Evolutionary conservation across 129 eudicot species (phyloP).

Genomic region (Arctium lappa): DNA sequence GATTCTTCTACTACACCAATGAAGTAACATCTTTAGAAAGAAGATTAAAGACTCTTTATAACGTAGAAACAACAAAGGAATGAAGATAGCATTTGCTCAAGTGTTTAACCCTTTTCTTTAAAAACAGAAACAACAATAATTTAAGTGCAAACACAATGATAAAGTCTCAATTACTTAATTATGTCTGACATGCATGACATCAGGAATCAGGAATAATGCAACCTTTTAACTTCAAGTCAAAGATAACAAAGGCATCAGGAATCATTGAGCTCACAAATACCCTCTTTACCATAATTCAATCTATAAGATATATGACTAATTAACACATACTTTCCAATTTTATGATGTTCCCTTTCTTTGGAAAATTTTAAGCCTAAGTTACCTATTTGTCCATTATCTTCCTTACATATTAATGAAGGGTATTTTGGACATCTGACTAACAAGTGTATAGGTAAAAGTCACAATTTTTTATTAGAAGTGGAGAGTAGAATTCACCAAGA

Average conservation of each 20-base stretch:
- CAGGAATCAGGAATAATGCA: constrained; percentile 24
- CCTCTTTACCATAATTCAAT: constrained; percentile 20
- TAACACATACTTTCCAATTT: neutral
- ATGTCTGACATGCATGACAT: neutral
- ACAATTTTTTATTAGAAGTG: neutral
- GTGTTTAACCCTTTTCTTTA: constrained; percentile 11
- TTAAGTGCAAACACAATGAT: too few species aligned
- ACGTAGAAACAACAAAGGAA: neutral
- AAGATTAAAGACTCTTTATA: constrained; percentile 3
- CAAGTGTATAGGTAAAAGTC: neutral
- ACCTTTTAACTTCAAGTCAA: constrained; percentile 49
- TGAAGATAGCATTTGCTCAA: constrained; percentile 6
- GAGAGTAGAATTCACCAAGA: neutral
- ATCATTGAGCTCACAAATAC: constrained; percentile 37
- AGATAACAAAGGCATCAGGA: constrained; percentile 30
- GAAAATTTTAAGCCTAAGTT: neutral
- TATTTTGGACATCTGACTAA: neutral
- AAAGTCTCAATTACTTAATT: too few species aligned
- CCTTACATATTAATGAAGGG: neutral
- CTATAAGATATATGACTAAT: constrained; percentile 14
- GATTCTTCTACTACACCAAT: constrained; percentile 18
- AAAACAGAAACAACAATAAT: constrained; percentile 9
- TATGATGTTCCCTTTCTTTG: neutral
- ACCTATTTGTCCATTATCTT: neutral
- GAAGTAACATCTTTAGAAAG: constrained; percentile 6